phyloP scores from a whole-genome alignment of 1,284 basidiomycete genomes.

The Papiliotrema laurentii region DNA sequence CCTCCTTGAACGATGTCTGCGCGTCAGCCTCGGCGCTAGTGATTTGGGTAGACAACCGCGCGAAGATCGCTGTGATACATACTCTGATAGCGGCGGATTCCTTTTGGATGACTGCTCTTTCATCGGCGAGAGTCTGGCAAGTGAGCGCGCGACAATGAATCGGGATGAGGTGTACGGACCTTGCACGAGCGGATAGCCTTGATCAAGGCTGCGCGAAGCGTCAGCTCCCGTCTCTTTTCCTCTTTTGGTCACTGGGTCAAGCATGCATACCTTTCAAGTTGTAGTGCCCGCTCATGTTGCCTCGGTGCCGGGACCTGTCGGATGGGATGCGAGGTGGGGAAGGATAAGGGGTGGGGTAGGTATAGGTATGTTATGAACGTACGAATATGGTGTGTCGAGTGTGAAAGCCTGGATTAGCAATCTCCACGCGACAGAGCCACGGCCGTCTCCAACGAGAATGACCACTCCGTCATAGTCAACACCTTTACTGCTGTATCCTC shows the following conservation, averaged over 20 bases:
- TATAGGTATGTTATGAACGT: background rate
- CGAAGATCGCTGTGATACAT: constrained; percentile 7
- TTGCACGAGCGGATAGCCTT: constrained; percentile 92
- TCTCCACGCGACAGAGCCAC: background rate
- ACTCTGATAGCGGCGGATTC: constrained; percentile 92
- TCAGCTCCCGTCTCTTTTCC: background rate
- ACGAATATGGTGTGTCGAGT: background rate
- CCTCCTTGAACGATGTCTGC: constrained; percentile 88
- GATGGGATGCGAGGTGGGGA: background rate
- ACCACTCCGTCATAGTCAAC: background rate
- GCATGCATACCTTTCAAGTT: constrained; percentile 74
- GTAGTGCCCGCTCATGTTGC: constrained; percentile 56
- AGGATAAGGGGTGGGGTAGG: background rate
- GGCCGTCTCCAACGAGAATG: background rate
- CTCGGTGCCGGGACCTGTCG: background rate
- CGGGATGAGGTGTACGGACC: constrained; percentile 50
- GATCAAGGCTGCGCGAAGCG: constrained; percentile 72
- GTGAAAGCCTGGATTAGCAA: background rate
- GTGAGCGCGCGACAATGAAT: background rate
- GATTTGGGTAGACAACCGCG: too few species aligned
- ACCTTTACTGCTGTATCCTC: too few species aligned
- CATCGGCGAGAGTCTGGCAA: constrained; percentile 92
- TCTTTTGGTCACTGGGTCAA: background rate
- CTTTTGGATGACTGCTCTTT: constrained; percentile 94
- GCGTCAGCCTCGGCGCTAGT: background rate